Conservation (phyloP, 306 rosid genomes). For the Cucumis melo region DNA sequence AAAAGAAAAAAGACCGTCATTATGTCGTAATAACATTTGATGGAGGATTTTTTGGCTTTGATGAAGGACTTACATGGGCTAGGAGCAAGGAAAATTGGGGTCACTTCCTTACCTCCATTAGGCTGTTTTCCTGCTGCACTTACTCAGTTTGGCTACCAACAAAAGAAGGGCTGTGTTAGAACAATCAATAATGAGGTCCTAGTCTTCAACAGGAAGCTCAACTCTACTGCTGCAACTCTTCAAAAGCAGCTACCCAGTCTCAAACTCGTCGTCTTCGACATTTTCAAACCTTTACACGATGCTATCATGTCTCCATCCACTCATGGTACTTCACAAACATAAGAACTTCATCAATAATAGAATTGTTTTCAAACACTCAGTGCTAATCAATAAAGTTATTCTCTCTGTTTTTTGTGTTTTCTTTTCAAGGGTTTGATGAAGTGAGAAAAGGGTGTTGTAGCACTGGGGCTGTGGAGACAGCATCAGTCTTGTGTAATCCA, state of each 20-base stretch:
- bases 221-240: conserved; percentile 45
- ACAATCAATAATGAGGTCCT: conserved; percentile 60
- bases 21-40: not conserved
- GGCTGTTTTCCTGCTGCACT: conserved; percentile 81
- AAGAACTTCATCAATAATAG: not conserved
- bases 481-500: conserved; percentile 62
- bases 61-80: conserved; percentile 52
- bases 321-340: conserved; percentile 26
- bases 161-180: conserved; percentile 54
- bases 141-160: conserved; percentile 45
- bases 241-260: conserved; percentile 70
- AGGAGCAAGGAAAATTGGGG: conserved; percentile 88
- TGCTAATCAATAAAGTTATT: not conserved
- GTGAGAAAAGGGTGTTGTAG: conserved; percentile 86
- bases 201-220: conserved; percentile 62
- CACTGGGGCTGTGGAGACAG: conserved; percentile 54
- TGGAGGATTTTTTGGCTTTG: not conserved
- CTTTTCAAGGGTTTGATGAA: conserved; percentile 49
- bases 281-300: conserved; percentile 60
- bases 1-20: not conserved
- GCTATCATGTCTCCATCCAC: conserved; percentile 52
- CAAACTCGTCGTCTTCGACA: conserved; percentile 61
- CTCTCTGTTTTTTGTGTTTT: not conserved
- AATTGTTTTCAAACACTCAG: not conserved
- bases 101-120: conserved; percentile 85